Evolutionary conservation across 164 flowering plant genomes (phyloP).

Genomic region (Aristolochia californica): DNA sequence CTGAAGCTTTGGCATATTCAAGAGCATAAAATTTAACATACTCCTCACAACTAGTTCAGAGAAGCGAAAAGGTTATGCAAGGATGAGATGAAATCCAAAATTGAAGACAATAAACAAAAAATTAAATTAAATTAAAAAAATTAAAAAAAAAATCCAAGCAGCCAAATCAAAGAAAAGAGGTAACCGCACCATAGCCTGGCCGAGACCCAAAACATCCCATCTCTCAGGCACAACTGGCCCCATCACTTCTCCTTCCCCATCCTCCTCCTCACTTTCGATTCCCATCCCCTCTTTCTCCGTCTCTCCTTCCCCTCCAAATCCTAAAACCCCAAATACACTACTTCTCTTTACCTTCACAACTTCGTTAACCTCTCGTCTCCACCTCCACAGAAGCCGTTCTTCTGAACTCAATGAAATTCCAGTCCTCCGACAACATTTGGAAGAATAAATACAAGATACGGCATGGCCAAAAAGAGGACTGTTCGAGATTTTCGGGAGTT

Average conservation of each 20-base stretch:
- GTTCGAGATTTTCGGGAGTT: neutral
- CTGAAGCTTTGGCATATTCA: neutral
- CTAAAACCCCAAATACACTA: neutral
- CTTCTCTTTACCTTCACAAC: constrained; percentile 2
- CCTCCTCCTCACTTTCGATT: constrained; percentile 19
- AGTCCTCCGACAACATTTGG: neutral
- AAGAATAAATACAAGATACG: neutral
- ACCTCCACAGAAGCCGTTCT: too few relatives aligned
- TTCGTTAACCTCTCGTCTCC: neutral
- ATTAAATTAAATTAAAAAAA: neutral
- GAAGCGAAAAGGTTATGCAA: neutral
- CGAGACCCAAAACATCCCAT: constrained; percentile 93
- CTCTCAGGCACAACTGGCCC: constrained; percentile 33
- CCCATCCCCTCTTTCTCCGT: constrained; percentile 8
- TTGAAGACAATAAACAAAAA: neutral
- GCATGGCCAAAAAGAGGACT: neutral
- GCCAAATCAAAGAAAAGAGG: neutral
- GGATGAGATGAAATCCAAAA: neutral
- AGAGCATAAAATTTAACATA: neutral
- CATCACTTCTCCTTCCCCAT: constrained; percentile 19
- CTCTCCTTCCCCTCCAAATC: constrained; percentile 1
- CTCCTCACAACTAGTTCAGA: neutral
- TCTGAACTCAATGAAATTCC: too few relatives aligned
- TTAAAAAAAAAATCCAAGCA: neutral
- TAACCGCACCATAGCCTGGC: constrained; percentile 80